Evolutionary conservation across 2,329 filamentous ascomycete genomes (phyloP), one percentile per base, ranked within the genome.

Genomic region (Aspergillus sp.): DNA sequence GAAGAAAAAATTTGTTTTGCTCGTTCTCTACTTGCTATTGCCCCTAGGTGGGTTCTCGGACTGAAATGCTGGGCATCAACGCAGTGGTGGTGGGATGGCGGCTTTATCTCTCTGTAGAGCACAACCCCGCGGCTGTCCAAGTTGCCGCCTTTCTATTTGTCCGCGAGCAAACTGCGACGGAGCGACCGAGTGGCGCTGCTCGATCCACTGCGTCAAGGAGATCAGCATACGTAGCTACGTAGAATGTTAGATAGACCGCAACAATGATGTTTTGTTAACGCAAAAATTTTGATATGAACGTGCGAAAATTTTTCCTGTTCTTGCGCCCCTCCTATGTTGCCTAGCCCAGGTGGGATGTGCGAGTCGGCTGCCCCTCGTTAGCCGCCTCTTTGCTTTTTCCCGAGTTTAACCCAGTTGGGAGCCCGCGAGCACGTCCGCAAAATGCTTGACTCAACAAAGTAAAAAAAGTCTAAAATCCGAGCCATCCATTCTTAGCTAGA

Each of bases 1-100:
- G 21, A 49, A 60, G 54, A 31, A 31, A 31, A 56, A 62, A 63
- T 69, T 70, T 57, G 57, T 66, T 59, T 59, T 64, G 57, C 60
- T 59, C 19, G 57, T 52, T 31, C 55, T 37, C 47, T 53, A 48
- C 52, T 57, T 51, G 53, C 57, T 58, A 25, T 45, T 55, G 56
- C 51, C 39, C 54, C 41, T 37, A 41, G 33, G 60, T 62, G 60
- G 61, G 58, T 62, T 61, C 59, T 58, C 57, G 56, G 59, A 65
- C 58, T 59, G 60, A 57, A 55, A 63, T 59, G 65, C 72, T 74
- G 72, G 72, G 72, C 72, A 75, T 71, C 72, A 73, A 75, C 69
- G 68, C 71, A 73, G 65, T 23, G 25, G 31, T 61, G 52, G 57
- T 59, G 57, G 56, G 61, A 64, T 62, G 62, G 58, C 57, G 50